Conservation (phyloP, 192 early-diverging fungal species). For the Umbelopsis ramanniana region DNA sequence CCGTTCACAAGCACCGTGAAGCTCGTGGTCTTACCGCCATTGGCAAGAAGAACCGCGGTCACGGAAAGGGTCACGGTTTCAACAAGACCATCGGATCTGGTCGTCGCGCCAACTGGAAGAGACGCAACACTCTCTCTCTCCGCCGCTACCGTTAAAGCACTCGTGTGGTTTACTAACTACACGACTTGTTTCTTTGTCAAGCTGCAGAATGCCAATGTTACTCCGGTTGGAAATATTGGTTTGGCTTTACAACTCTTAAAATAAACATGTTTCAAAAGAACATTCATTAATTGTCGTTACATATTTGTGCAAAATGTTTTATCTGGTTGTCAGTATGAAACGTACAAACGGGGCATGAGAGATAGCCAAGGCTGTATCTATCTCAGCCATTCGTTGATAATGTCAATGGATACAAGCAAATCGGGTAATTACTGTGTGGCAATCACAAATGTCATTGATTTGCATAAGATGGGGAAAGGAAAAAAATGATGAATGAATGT, state of each 20-base stretch:
- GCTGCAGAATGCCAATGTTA: not conserved
- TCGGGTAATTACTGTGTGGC: not conserved
- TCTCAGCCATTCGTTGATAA: not conserved
- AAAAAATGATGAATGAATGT: not conserved
- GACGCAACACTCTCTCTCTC: slow-evolving; percentile 95
- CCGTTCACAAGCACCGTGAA: slow-evolving; percentile 99
- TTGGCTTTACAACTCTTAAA: slow-evolving; percentile 9
- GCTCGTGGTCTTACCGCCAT: slow-evolving; percentile 96
- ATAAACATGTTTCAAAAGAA: slow-evolving; percentile 9
- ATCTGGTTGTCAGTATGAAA: not conserved
- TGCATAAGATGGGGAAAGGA: not conserved
- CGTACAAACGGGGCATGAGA: not conserved
- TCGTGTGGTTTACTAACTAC: slow-evolving; percentile 13
- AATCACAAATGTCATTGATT: not conserved
- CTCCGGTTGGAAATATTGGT: not conserved
- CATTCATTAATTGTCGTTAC: too few species aligned
- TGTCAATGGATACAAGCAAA: not conserved
- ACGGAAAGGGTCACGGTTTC: slow-evolving; percentile 95
- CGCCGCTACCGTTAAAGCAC: slow-evolving; percentile 85
- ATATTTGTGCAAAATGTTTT: too few species aligned
- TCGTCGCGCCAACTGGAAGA: slow-evolving; percentile 88
- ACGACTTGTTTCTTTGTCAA: slow-evolving; percentile 5
- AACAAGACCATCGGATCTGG: slow-evolving; percentile 96
- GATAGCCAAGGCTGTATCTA: not conserved
- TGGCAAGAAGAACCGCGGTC: slow-evolving; percentile 96